Percentiles rank a stretch among this genome's conserved stretches.
These are phyloP conservation scores for Tricladium varicosporioides DNA, from an alignment of 2,329 filamentous ascomycete species.

Conservation along the genomic window DNA sequence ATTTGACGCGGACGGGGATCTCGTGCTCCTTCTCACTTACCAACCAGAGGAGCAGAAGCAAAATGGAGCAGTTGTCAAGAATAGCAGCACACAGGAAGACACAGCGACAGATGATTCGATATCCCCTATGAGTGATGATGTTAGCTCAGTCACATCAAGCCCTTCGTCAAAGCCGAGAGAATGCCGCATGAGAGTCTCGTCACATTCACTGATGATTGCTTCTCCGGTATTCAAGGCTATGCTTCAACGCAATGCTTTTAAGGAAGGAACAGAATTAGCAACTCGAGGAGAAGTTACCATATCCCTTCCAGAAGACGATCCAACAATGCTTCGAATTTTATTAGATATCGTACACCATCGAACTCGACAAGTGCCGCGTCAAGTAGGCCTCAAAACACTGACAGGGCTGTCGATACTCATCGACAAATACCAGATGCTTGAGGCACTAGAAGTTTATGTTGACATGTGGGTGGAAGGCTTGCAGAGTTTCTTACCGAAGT, in stretches of 20 bases:
- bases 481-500: neutral
- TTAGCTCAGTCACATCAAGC: neutral
- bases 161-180: neutral
- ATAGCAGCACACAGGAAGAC: neutral
- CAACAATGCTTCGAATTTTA: conserved; percentile 28
- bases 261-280: conserved; percentile 18
- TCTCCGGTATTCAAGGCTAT: conserved; percentile 30
- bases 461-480: conserved; percentile 3
- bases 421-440: conserved; percentile 25
- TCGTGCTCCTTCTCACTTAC: neutral
- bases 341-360: conserved; percentile 32
- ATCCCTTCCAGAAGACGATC: conserved; percentile 30
- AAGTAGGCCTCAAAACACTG: conserved; percentile 25
- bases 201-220: conserved; percentile 19
- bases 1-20: neutral
- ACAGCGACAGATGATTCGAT: neutral
- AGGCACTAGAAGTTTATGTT: conserved; percentile 1
- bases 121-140: neutral
- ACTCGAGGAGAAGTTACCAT: conserved; percentile 19
- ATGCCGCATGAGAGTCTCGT: conserved; percentile 11
- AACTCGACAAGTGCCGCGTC: conserved; percentile 24
- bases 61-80: neutral
- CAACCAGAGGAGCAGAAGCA: neutral
- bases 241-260: conserved; percentile 21
- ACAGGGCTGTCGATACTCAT: conserved; percentile 27